Evolutionary conservation across 306 rosid genomes (phyloP).

Genomic region (Arachis hypogaea): DNA sequence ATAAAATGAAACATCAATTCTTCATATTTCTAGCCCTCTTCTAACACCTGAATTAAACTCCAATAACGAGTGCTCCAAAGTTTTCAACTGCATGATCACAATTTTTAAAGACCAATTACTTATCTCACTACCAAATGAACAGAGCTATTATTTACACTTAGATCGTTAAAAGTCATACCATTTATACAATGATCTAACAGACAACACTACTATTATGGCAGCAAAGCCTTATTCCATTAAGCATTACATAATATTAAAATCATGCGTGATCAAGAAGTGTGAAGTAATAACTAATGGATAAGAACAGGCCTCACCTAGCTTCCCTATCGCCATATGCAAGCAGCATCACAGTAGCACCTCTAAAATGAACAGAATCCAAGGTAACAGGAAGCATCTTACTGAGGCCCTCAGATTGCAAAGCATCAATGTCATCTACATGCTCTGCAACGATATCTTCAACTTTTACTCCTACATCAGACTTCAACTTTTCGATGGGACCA

Average conservation of each 20-base stretch:
- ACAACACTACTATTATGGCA: neutral
- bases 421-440: conserved; percentile 49
- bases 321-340: conserved; percentile 92
- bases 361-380: conserved; percentile 84
- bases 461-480: conserved; percentile 49
- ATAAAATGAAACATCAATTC: neutral
- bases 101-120: conserved; percentile 9
- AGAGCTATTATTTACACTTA: conserved; percentile 1
- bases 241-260: conserved; percentile 5
- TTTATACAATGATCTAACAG: conserved; percentile 29
- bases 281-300: conserved; percentile 35
- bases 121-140: conserved; percentile 16
- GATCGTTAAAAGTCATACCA: neutral
- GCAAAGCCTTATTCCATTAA: no score
- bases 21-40: conserved; percentile 18
- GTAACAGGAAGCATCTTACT: conserved; percentile 64
- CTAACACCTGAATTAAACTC: conserved; percentile 29
- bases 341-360: conserved; percentile 82
- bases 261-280: conserved; percentile 14
- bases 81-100: neutral
- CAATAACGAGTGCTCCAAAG: conserved; percentile 14
- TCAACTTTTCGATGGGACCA: conserved; percentile 50
- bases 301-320: conserved; percentile 66
- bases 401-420: conserved; percentile 56
- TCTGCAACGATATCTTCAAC: conserved; percentile 61